Percentiles rank a stretch among this genome's conserved stretches.
Evolutionary conservation across 306 rosid genomes (phyloP).

Genomic region (Prunus mira): DNA sequence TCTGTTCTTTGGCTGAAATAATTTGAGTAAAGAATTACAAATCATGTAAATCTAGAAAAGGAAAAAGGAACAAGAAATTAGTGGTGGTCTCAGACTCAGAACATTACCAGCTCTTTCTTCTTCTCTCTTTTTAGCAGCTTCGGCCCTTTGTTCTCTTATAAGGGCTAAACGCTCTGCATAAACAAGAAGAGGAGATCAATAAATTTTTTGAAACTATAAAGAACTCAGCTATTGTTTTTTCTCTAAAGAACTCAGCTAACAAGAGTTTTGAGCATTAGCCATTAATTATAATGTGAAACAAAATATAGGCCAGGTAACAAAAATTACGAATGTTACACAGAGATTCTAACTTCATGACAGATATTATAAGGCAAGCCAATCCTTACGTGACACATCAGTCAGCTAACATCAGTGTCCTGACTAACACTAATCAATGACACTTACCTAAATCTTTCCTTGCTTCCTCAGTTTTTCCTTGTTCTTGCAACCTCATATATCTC

Average conservation of each 20-base stretch:
- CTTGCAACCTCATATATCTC: conserved; percentile 82
- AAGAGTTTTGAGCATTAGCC: not conserved
- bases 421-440: not conserved
- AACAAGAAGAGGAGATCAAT: not conserved
- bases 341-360: not conserved
- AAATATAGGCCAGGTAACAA: not conserved
- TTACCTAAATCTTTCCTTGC: conserved; percentile 90
- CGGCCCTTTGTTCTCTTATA: conserved; percentile 81
- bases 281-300: not conserved
- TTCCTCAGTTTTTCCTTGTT: conserved; percentile 93
- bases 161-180: conserved; percentile 75
- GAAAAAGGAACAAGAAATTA: not conserved
- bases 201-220: not conserved
- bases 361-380: not conserved
- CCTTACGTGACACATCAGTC: not conserved
- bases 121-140: conserved; percentile 83
- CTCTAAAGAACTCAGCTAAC: not conserved
- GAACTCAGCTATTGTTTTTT: not conserved
- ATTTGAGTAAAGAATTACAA: not conserved
- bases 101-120: conserved; percentile 79
- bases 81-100: not conserved
- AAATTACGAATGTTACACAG: not conserved
- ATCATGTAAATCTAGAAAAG: not conserved
- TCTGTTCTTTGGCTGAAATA: conserved; percentile 74
- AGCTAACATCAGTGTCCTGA: not conserved